These are phyloP conservation scores for Butyriboletus appendiculatus DNA, from an alignment of 1,284 basidiomycete species.

Conservation along the genomic window DNA sequence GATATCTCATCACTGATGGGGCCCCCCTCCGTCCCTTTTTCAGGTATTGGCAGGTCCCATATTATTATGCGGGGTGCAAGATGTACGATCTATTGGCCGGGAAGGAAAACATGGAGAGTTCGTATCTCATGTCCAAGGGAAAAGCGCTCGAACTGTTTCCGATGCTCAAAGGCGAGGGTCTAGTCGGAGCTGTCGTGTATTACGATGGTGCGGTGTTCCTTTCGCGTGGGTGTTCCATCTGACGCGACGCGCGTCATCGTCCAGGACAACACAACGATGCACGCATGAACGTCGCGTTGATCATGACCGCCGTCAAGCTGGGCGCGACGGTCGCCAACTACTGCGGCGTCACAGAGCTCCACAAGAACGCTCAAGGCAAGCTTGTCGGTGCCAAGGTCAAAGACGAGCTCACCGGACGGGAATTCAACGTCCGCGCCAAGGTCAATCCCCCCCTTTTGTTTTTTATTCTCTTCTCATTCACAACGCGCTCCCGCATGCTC, in stretches of 20 bases:
- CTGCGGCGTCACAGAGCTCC: constrained; percentile 80
- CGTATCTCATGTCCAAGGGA: constrained; percentile 92
- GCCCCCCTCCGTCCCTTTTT: constrained; percentile 3
- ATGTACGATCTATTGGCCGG: constrained; percentile 96
- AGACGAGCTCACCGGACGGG: constrained; percentile 84
- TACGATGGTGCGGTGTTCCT: constrained; percentile 76
- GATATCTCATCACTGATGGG: neutral
- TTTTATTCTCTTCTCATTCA: neutral
- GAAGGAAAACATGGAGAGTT: constrained; percentile 95
- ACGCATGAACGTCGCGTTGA: constrained; percentile 94
- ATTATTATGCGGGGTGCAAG: constrained; percentile 96
- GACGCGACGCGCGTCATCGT: neutral
- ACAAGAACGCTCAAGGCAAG: constrained; percentile 69
- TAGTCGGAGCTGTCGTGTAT: constrained; percentile 95
- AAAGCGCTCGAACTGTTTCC: constrained; percentile 95
- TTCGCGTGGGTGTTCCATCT: neutral
- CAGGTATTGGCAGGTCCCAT: constrained; percentile 96
- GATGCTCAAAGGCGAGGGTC: constrained; percentile 92
- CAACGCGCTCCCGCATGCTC: neutral
- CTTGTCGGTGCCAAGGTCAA: constrained; percentile 76
- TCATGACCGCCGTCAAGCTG: constrained; percentile 93
- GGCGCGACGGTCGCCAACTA: constrained; percentile 93
- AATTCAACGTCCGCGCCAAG: constrained; percentile 85
- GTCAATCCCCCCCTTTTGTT: constrained; percentile 36
- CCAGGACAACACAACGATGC: constrained; percentile 97